Conservation (phyloP, 805 yeast species). For the Wickerhamomyces silvicola region DNA sequence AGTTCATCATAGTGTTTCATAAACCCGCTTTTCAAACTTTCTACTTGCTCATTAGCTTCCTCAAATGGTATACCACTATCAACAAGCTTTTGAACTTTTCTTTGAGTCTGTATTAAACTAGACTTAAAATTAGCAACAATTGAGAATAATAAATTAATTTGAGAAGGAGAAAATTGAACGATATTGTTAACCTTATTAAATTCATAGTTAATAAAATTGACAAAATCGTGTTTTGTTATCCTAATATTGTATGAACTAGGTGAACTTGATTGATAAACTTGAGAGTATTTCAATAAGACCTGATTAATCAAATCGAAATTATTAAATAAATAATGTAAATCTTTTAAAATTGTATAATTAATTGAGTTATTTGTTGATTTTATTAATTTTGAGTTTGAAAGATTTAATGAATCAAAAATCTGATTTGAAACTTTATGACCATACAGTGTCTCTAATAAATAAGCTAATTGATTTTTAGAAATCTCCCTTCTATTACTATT, state of each 20-base stretch:
- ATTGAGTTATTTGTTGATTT: conserved; percentile 26
- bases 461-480: conserved; percentile 29
- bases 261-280: too few species aligned
- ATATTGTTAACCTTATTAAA: conserved; percentile 35
- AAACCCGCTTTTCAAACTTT: too few species aligned
- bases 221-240: conserved; percentile 31
- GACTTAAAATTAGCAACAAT: conserved; percentile 29
- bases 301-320: conserved; percentile 35
- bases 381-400: conserved; percentile 21
- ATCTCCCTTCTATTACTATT: conserved; percentile 23
- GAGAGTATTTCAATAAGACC: conserved; percentile 29
- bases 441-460: conserved; percentile 27
- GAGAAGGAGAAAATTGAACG: conserved; percentile 34
- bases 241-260: conserved; percentile 19
- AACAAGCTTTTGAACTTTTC: conserved; percentile 8
- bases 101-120: conserved; percentile 14
- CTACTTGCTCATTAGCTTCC: conserved; percentile 5
- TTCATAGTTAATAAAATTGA: conserved; percentile 28
- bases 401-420: conserved; percentile 28
- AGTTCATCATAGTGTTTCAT: too few species aligned
- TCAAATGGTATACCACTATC: conserved; percentile 6
- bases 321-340: conserved; percentile 31
- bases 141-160: conserved; percentile 31
- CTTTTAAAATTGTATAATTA: conserved; percentile 30
- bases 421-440: conserved; percentile 33